phyloP scores from a whole-genome alignment of 345 rosid genomes.

The Gossypium mustelinum region DNA sequence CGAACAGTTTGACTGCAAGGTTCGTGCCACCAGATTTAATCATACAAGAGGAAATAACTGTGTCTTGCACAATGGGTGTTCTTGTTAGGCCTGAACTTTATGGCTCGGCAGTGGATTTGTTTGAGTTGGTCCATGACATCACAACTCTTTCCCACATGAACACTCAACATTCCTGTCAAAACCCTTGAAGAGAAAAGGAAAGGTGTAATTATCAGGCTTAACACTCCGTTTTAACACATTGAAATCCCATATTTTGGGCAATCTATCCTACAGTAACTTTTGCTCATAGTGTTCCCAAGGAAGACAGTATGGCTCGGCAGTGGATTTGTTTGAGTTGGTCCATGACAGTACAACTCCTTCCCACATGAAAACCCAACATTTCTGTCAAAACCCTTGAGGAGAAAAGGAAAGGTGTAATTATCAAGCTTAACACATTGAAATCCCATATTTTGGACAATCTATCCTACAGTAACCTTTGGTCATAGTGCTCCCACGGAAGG shows the following conservation, averaged over 20 bases:
- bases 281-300: slow-evolving; percentile 48
- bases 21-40: slow-evolving; percentile 24
- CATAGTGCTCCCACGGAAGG: too few species aligned
- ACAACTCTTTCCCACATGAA: slow-evolving; percentile 20
- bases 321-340: slow-evolving; percentile 22
- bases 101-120: slow-evolving; percentile 47
- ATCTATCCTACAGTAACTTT: slow-evolving; percentile 20
- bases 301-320: slow-evolving; percentile 27
- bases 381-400: too few species aligned
- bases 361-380: too few species aligned
- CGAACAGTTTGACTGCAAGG: not conserved
- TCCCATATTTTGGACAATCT: too few species aligned
- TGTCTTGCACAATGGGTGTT: slow-evolving; percentile 32
- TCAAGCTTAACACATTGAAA: too few species aligned
- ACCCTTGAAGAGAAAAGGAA: too few species aligned
- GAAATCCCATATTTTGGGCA: slow-evolving; percentile 26
- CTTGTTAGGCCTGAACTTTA: not conserved
- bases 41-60: slow-evolving; percentile 28
- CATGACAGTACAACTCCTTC: not conserved
- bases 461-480: too few species aligned
- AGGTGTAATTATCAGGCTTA: slow-evolving; percentile 30
- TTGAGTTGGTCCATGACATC: slow-evolving; percentile 31
- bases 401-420: too few species aligned
- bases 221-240: slow-evolving; percentile 42
- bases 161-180: not conserved